Evolutionary conservation across 257 asterid species (phyloP).

Genomic region (Phtheirospermum japonicum): DNA sequence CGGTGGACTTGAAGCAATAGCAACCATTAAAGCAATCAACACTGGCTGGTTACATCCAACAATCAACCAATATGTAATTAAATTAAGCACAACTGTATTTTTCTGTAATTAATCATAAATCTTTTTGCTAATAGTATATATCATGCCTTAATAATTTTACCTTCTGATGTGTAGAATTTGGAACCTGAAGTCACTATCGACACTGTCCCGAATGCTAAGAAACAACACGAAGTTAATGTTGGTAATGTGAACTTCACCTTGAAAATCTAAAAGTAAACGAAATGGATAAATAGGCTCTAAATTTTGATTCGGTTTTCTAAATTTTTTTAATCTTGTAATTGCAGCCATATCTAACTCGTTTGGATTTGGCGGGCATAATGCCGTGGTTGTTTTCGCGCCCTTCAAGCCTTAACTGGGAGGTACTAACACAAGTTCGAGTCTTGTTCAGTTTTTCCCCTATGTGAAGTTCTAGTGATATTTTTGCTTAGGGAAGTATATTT

Average conservation of each 20-base stretch:
- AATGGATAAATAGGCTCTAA: too few species aligned
- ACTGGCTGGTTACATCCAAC: constrained; percentile 37
- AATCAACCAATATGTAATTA: constrained; percentile 27
- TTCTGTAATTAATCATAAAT: background rate
- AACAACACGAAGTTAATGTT: constrained; percentile 54
- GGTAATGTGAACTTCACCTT: too few species aligned
- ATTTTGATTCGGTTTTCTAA: too few species aligned
- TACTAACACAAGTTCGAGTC: too few species aligned
- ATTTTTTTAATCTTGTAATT: background rate
- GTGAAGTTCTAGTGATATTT: too few species aligned
- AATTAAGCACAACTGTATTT: background rate
- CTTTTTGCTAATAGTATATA: background rate
- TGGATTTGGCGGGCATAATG: constrained; percentile 60
- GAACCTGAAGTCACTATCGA: constrained; percentile 37
- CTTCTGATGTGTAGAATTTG: constrained; percentile 24
- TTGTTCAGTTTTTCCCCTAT: too few species aligned
- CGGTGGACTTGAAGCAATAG: constrained; percentile 34
- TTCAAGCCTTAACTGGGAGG: constrained; percentile 57
- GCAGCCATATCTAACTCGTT: constrained; percentile 67
- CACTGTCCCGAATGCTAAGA: constrained; percentile 62
- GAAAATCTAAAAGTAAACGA: too few species aligned
- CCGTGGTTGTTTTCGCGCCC: constrained; percentile 61
- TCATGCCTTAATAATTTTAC: background rate
- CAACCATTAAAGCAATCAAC: constrained; percentile 30
- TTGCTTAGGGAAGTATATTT: too few species aligned